Evolutionary conservation across 2,329 filamentous ascomycete genomes (phyloP).

Genomic region (Colletotrichum sp.): DNA sequence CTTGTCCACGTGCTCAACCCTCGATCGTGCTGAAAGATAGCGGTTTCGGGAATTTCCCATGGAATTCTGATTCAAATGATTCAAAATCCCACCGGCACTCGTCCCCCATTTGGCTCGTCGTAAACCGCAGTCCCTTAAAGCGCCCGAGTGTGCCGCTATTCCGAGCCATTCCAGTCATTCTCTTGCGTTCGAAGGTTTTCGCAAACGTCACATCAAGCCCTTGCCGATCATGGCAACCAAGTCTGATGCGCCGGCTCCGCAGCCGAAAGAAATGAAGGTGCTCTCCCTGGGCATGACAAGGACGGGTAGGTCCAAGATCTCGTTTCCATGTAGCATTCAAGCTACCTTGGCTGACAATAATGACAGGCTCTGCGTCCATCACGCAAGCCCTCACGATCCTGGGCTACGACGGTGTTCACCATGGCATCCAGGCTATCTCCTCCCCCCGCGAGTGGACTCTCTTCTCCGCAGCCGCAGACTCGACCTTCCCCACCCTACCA

Average conservation of each 20-base stretch:
- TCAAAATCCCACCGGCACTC: background rate
- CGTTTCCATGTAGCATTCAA: background rate
- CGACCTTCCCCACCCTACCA: conserved; percentile 26
- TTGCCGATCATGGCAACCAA: background rate
- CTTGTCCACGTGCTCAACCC: background rate
- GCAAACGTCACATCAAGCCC: background rate
- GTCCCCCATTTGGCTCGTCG: background rate
- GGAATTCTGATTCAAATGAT: background rate
- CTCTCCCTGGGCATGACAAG: conserved; percentile 34
- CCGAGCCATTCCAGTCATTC: background rate
- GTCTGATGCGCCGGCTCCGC: background rate
- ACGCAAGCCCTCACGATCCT: conserved; percentile 33
- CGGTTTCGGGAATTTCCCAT: background rate
- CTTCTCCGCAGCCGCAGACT: conserved; percentile 33
- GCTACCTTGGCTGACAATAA: background rate
- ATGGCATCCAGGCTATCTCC: conserved; percentile 30
- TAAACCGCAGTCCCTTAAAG: background rate
- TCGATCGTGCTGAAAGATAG: background rate
- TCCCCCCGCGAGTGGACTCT: conserved; percentile 26
- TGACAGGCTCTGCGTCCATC: conserved; percentile 32
- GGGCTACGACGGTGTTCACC: conserved; percentile 37
- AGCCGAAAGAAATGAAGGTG: conserved; percentile 29
- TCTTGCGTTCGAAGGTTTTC: background rate
- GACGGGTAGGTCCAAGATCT: conserved; percentile 26
- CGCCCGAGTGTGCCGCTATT: background rate